Evolutionary conservation across 345 rosid species (phyloP), one percentile per base, ranked within the genome.

Genomic region (Sisymbrium irio): DNA sequence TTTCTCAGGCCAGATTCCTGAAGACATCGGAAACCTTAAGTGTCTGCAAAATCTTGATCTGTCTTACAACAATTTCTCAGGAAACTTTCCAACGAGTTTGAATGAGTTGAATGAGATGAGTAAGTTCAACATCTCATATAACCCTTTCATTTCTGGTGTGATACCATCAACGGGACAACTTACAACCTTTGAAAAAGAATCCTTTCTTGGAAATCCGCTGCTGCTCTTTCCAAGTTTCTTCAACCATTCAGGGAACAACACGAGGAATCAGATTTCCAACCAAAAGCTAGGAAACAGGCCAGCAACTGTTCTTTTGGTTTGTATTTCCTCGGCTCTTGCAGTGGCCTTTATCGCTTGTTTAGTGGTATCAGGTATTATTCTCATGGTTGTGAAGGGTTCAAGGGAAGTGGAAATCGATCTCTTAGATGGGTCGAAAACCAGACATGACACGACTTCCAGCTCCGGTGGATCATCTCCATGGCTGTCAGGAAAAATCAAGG

Each of bases 91-190:
- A 0, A 39, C 79, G 1, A 89, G 86, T 85, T 76, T 94, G 60
- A 85, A 77, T 63, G 72, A 72, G 41, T 79, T 91, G 86, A 55
- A 61, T 27, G 89, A 86, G 41, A 72, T 94, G 33, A 94, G 77
- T 77, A 87, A 88, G 85, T 91, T 94, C 82, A 91, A 94, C 75
- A 81, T 94, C 79, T 94, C 98, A 9, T 88, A 72, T 82, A 94
- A 94, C 83, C 93, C 86, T 5, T 39, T 80, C 9, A 84, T 94
- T 51, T 81, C 93, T 0, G 98, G 98, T 0, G 40, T 42, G 58
- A 73, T 91, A 61, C 95, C 98, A 12, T 22, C 79, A 18, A 88
- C 91, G 0, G 98, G 98, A 49, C 97, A 91, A 68, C 68, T 94
- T 55, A 77, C 85, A 30, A 94, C 98, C 1, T 80, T 94, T 41